phyloP scores from a whole-genome alignment of 257 asterid species.

The Petrea volubilis region DNA sequence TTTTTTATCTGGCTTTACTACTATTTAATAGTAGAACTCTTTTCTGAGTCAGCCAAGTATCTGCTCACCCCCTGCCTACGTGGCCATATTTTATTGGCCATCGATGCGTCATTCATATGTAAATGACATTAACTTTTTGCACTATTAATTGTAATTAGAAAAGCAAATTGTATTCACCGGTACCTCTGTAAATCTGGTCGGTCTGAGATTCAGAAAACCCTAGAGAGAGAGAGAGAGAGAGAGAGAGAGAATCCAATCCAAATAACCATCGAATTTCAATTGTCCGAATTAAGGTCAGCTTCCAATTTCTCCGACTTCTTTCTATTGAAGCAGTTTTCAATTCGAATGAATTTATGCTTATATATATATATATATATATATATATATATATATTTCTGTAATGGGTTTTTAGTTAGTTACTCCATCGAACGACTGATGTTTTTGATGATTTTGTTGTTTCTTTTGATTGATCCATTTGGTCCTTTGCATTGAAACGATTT shows the following conservation, averaged over 20 bases:
- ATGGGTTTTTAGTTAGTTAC: not conserved
- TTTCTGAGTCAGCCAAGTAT: constrained; percentile 14
- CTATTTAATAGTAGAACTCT: too few relatives aligned
- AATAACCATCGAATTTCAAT: not conserved
- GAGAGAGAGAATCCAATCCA: not conserved
- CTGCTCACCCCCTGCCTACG: constrained; percentile 7
- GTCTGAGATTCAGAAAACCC: constrained; percentile 27
- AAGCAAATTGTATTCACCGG: not conserved
- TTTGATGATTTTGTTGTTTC: not conserved
- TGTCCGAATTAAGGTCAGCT: constrained; percentile 17
- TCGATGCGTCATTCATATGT: constrained; percentile 22
- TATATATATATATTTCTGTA: not conserved
- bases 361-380: not conserved
- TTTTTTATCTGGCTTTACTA: too few relatives aligned
- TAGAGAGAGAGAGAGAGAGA: constrained; percentile 4
- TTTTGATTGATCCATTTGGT: not conserved
- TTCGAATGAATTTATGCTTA: not conserved
- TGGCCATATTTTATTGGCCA: constrained; percentile 28
- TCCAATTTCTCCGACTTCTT: not conserved
- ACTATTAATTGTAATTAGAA: not conserved
- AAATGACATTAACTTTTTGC: not conserved
- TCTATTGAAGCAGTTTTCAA: not conserved
- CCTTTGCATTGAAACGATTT: not conserved
- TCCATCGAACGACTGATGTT: not conserved
- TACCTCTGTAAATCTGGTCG: constrained; percentile 6